Evolutionary conservation across 441 rosid species (phyloP).

Genomic region (Cnidoscolus chayamansa): DNA sequence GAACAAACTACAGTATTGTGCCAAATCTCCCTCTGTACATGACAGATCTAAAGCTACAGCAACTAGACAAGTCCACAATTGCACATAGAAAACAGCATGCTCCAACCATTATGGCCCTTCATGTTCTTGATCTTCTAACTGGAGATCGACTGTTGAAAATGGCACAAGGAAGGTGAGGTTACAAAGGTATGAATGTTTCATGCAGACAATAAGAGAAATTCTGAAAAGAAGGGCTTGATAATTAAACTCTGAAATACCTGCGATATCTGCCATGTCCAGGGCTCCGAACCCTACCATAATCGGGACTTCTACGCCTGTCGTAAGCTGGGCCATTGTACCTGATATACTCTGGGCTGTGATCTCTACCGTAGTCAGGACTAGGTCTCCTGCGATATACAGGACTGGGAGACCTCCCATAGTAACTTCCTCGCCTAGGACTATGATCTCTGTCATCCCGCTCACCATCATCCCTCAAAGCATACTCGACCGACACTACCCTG

Average conservation of each 20-base stretch:
- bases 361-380: slow-evolving; percentile 69
- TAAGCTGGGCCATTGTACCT: slow-evolving; percentile 43
- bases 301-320: slow-evolving; percentile 46
- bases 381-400: slow-evolving; percentile 56
- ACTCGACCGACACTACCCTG: slow-evolving; percentile 86
- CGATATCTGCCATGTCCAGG: slow-evolving; percentile 55
- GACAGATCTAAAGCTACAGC: slow-evolving; percentile 13
- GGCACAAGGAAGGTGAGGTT: background rate
- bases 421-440: slow-evolving; percentile 57
- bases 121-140: slow-evolving; percentile 47
- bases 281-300: slow-evolving; percentile 49
- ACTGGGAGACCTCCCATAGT: slow-evolving; percentile 53
- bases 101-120: slow-evolving; percentile 23
- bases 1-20: background rate
- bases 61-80: slow-evolving; percentile 4
- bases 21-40: slow-evolving; percentile 9
- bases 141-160: slow-evolving; percentile 57
- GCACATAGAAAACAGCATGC: background rate
- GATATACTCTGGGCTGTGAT: slow-evolving; percentile 57
- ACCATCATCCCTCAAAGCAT: slow-evolving; percentile 77
- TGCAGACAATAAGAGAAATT: background rate
- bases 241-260: slow-evolving; percentile 40
- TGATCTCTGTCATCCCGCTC: slow-evolving; percentile 55
- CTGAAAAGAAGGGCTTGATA: background rate
- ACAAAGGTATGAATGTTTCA: background rate